Evolutionary conservation across 768 basidiomycete genomes (phyloP).

Genomic region (Russula abietina): DNA sequence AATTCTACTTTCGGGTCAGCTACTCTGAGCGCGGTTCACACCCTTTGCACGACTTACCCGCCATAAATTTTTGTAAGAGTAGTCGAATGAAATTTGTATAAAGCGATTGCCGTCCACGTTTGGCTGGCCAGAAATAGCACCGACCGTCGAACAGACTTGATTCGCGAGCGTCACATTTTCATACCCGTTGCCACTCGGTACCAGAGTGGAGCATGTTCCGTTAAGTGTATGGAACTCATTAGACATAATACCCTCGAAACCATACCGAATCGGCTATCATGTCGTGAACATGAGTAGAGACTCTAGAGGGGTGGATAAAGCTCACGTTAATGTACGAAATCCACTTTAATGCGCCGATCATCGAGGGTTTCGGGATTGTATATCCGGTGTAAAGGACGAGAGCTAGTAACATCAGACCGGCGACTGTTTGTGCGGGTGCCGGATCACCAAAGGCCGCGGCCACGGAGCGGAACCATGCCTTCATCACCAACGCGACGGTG

Average conservation of each 20-base stretch:
- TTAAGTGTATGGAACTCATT: slow-evolving; percentile 77
- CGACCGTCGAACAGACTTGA: slow-evolving; percentile 72
- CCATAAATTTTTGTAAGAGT: slow-evolving; percentile 45
- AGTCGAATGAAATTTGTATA: slow-evolving; percentile 39
- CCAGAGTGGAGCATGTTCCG: slow-evolving; percentile 52
- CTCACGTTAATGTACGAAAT: slow-evolving; percentile 58
- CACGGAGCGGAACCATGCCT: slow-evolving; percentile 66
- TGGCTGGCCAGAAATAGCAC: slow-evolving; percentile 54
- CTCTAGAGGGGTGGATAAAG: background rate
- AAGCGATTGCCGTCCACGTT: slow-evolving; percentile 58
- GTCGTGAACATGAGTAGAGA: slow-evolving; percentile 21
- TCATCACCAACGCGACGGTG: slow-evolving; percentile 57
- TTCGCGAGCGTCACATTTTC: slow-evolving; percentile 49
- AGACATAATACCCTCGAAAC: slow-evolving; percentile 66
- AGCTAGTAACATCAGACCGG: slow-evolving; percentile 45
- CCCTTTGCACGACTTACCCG: slow-evolving; percentile 31
- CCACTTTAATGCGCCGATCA: slow-evolving; percentile 67
- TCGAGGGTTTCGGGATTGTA: slow-evolving; percentile 51
- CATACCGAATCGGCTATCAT: slow-evolving; percentile 57
- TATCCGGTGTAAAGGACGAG: slow-evolving; percentile 57
- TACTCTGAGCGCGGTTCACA: background rate
- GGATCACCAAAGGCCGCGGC: slow-evolving; percentile 54
- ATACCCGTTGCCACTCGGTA: slow-evolving; percentile 60
- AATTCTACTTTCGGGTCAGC: slow-evolving; percentile 39
- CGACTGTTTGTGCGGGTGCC: slow-evolving; percentile 57